Evolutionary conservation across 805 yeast species (phyloP).

Genomic region (Metschnikowia similis): DNA sequence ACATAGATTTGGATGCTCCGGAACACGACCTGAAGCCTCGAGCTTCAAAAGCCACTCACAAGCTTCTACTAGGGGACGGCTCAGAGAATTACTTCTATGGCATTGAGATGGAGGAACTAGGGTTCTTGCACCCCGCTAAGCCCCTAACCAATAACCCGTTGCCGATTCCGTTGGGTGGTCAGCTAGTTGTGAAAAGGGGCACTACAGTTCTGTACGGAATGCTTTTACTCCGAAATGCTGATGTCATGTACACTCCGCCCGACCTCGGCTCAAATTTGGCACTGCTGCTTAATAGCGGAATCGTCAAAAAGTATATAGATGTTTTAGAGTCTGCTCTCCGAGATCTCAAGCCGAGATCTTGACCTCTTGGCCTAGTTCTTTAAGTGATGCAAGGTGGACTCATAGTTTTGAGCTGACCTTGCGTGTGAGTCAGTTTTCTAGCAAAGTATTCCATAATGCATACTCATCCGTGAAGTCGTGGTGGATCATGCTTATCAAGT

Average conservation of each 20-base stretch:
- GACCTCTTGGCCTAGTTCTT: not conserved
- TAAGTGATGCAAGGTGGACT: not conserved
- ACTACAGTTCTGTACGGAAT: conserved; percentile 47
- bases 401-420: conserved; percentile 8
- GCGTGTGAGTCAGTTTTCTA: conserved; percentile 27
- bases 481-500: conserved; percentile 79
- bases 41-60: conserved; percentile 31
- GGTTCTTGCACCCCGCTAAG: conserved; percentile 38
- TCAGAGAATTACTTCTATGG: conserved; percentile 52
- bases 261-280: conserved; percentile 22
- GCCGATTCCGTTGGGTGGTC: conserved; percentile 50
- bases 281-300: conserved; percentile 29
- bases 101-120: conserved; percentile 50
- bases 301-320: conserved; percentile 23
- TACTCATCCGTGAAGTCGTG: conserved; percentile 73
- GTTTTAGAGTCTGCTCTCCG: conserved; percentile 24
- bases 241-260: conserved; percentile 32
- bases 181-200: conserved; percentile 47
- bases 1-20: conserved; percentile 38
- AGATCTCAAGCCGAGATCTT: conserved; percentile 4
- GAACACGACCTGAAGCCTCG: conserved; percentile 6
- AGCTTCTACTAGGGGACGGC: conserved; percentile 55
- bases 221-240: conserved; percentile 30
- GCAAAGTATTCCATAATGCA: conserved; percentile 71
- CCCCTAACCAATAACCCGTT: conserved; percentile 24